phyloP scores from a whole-genome alignment of 1,284 basidiomycete genomes.

The Ganoderma meredithae region DNA sequence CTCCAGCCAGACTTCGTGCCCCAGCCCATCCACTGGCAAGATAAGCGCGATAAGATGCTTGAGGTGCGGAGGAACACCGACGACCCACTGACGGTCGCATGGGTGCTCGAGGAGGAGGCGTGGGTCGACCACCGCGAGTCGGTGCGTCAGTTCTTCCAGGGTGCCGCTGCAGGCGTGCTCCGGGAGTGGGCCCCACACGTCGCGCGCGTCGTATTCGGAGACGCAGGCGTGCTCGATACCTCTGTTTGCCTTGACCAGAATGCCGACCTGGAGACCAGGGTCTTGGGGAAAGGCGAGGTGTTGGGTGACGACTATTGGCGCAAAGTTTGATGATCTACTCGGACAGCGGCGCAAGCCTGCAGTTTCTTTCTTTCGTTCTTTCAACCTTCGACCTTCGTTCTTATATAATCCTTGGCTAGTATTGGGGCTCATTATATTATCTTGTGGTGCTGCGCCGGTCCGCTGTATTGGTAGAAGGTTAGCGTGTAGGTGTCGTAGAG shows the following conservation, averaged over 20 bases:
- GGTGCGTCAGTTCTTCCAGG: conserved; percentile 20
- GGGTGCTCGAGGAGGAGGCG: conserved; percentile 21
- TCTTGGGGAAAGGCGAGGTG: background rate
- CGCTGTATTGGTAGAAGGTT: background rate
- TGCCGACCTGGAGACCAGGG: background rate
- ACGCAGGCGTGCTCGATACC: conserved; percentile 16
- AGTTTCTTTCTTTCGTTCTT: background rate
- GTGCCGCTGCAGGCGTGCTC: conserved; percentile 16
- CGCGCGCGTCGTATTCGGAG: conserved; percentile 17
- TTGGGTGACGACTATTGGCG: conserved; percentile 22
- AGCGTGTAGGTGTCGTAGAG: background rate
- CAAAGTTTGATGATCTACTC: background rate
- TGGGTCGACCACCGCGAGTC: conserved; percentile 21
- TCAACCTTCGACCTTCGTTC: background rate
- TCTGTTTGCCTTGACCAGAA: background rate
- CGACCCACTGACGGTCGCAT: conserved; percentile 16
- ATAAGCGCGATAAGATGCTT: conserved; percentile 13
- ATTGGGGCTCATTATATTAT: background rate
- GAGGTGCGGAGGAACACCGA: background rate
- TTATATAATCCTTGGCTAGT: background rate
- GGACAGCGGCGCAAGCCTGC: no score
- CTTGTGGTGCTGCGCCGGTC: background rate
- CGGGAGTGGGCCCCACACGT: conserved; percentile 17
- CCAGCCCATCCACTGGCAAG: conserved; percentile 23
- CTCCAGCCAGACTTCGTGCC: conserved; percentile 18